Evolutionary conservation across 345 rosid species (phyloP), one percentile per base, ranked within the genome.

Genomic region (Populus deltoides): DNA sequence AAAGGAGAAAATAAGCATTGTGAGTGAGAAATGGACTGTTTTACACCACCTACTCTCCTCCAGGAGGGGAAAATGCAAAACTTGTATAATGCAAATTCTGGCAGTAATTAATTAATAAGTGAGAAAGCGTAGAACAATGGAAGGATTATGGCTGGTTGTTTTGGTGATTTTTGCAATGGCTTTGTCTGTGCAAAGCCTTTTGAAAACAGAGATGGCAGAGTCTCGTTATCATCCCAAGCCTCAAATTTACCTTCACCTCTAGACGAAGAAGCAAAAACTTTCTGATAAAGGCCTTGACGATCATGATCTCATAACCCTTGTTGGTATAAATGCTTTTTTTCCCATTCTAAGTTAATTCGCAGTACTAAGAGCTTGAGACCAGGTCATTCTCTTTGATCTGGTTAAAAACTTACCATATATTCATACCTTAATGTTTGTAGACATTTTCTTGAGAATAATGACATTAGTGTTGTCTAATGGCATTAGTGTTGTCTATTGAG

Each of bases 231-330:
- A 18, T 81, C 90, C 10, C 86, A 90, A 79, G 89, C 80, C 27
- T 61, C 89, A 29, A 87, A 75, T 77, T 85, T 87, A 77, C 94
- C 94, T 24, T 88, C 92, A 43, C 92, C 91, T 45, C 80, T 88
- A 3, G 97, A 89, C 72, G 53, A 92, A 88, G 80, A 90, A 86
- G 82, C 86, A 89, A 77, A 92, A 89, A 70, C 90, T 92, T 78
- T 81, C 87, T 36, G 90, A 84, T 47, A 90, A 90, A 79, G 89
- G 91, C 66, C 89, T 92, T 16, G 81, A 88, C 57, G 87, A 85
- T 79, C 87, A 87, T 63, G 92, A 92, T 84, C 90, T 90, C 33
- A 94, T 89, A 17, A 92, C 92, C 51, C 88, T 91, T 61, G 90
- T 84, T 13, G 95, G 92, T 91, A 88, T 29, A 31, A 25, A 18